Evolutionary conservation across 1,284 basidiomycete species (phyloP).

Genomic region (Fomitopsis palustris): DNA sequence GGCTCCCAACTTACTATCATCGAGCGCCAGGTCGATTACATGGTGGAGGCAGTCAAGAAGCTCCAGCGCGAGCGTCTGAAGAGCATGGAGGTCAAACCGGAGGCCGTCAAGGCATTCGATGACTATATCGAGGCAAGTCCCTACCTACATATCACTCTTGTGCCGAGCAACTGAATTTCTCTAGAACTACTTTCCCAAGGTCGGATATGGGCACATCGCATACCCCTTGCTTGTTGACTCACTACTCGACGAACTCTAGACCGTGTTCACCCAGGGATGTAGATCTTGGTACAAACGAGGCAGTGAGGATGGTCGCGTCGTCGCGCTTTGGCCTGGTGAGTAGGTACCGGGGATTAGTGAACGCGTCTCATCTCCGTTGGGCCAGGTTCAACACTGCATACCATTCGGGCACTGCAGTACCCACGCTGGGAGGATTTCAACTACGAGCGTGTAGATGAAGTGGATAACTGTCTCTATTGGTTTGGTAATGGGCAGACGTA

Average conservation of each 20-base stretch:
- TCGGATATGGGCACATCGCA: neutral
- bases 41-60: constrained; percentile 49
- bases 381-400: constrained; percentile 51
- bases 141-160: neutral
- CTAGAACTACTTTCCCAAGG: constrained; percentile 42
- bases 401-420: constrained; percentile 42
- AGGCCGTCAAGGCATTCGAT: constrained; percentile 60
- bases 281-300: constrained; percentile 67
- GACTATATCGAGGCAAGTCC: constrained; percentile 41
- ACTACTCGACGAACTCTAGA: constrained; percentile 22
- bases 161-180: neutral
- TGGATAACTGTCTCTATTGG: constrained; percentile 52
- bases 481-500: constrained; percentile 52
- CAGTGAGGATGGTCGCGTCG: constrained; percentile 52
- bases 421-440: constrained; percentile 68
- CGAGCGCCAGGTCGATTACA: constrained; percentile 55
- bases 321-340: constrained; percentile 57
- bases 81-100: constrained; percentile 52
- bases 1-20: constrained; percentile 51
- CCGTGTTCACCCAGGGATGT: constrained; percentile 56
- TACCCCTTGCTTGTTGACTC: neutral
- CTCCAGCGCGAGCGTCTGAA: constrained; percentile 56
- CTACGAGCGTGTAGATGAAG: constrained; percentile 44
- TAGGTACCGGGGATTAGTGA: neutral
- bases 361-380: neutral